These are phyloP conservation scores for Aspergillus sp. DNA, from an alignment of 2,329 filamentous ascomycete species.

Conservation along the genomic window DNA sequence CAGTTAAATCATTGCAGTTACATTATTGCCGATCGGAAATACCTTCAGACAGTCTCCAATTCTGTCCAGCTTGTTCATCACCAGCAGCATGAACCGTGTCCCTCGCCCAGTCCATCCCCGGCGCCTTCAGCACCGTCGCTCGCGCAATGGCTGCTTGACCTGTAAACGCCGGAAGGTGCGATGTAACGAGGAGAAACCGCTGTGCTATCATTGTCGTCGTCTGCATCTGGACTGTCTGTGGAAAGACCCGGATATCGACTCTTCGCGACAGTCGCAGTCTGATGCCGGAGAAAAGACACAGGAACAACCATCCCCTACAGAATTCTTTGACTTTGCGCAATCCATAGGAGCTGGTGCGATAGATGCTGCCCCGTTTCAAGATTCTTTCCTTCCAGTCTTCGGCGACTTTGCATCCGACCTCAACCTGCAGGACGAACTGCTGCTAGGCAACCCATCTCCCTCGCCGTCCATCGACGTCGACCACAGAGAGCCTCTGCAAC, in stretches of 20 bases:
- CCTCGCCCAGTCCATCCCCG: no score
- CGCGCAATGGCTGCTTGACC: neutral
- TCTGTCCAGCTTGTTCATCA: no score
- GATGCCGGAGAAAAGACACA: no score
- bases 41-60: no score
- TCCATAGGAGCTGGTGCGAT: neutral
- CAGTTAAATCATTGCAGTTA: no score
- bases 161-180: neutral
- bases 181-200: neutral
- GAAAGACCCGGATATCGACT: neutral
- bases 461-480: neutral
- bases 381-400: neutral
- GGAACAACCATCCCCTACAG: neutral
- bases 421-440: neutral
- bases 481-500: neutral
- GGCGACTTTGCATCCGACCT: neutral
- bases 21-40: no score
- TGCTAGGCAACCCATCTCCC: neutral
- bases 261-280: neutral
- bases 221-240: constrained; percentile 1
- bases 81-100: no score
- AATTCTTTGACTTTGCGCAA: neutral
- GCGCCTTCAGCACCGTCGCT: neutral
- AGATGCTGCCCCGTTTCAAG: neutral
- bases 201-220: neutral